A percentile compares a stretch with the other conserved stretches of the same genome.
Evolutionary conservation across 1,284 basidiomycete species (phyloP).

Genomic region (Ustilago bromivora): DNA sequence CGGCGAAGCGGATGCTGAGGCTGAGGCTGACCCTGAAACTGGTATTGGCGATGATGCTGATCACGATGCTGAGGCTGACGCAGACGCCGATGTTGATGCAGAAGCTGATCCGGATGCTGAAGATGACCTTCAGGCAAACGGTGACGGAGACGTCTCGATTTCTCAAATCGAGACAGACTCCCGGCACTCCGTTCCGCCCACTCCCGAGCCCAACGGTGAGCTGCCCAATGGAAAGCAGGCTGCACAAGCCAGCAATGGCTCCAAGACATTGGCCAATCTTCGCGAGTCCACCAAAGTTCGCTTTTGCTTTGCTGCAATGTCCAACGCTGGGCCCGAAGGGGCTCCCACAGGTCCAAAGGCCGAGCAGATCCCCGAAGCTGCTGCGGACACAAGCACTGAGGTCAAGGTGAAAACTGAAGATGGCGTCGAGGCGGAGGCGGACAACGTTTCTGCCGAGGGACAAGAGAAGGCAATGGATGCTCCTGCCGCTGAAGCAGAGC

Average conservation of each 20-base stretch:
- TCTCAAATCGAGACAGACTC: conserved; percentile 24
- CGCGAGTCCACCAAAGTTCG: conserved; percentile 48
- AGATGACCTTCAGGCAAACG: neutral
- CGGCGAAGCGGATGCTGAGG: conserved; percentile 12
- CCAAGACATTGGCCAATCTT: conserved; percentile 14
- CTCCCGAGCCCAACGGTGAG: conserved; percentile 23
- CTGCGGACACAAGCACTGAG: conserved; percentile 1
- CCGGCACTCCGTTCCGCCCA: conserved; percentile 16
- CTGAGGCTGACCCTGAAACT: conserved; percentile 14
- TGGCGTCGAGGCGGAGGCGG: neutral
- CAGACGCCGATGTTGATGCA: conserved; percentile 1
- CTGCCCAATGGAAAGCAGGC: conserved; percentile 9
- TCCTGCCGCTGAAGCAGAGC: neutral
- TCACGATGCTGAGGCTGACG: conserved; percentile 20
- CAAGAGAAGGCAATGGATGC: neutral
- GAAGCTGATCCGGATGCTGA: conserved; percentile 8
- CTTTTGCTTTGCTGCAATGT: conserved; percentile 47
- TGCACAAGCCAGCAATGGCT: conserved; percentile 3
- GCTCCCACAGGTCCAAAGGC: conserved; percentile 49
- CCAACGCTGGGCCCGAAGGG: conserved; percentile 43
- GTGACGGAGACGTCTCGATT: conserved; percentile 10
- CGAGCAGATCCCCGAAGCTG: conserved; percentile 19
- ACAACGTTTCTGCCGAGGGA: neutral
- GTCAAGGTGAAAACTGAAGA: neutral
- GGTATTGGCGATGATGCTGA: conserved; percentile 11